A percentile compares a stretch with the other conserved stretches of the same genome.
Conservation (phyloP, 2,329 filamentous ascomycete species). For the Hymenoscyphus fructigenus region DNA sequence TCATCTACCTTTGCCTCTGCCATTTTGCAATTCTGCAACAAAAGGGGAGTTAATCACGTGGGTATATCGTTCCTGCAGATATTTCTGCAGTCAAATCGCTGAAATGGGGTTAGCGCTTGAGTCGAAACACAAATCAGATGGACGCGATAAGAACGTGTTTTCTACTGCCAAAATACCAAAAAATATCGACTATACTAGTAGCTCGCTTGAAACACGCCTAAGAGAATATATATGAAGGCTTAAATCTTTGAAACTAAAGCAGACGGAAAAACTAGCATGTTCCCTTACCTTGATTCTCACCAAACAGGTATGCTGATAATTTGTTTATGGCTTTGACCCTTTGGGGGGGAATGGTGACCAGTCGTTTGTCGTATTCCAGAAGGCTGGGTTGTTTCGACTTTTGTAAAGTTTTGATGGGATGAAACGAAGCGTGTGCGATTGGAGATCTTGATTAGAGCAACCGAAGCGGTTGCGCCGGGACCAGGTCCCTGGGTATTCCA, state of each 20-base stretch:
- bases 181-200: background rate
- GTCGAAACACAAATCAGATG: background rate
- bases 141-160: background rate
- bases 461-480: background rate
- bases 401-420: background rate
- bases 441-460: background rate
- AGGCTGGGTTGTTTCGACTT: background rate
- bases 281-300: background rate
- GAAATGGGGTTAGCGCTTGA: background rate
- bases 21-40: background rate
- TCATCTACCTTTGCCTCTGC: conserved; percentile 9
- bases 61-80: background rate
- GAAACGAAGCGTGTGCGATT: background rate
- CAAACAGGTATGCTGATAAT: background rate
- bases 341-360: background rate
- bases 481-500: background rate
- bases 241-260: background rate
- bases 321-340: background rate
- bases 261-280: background rate
- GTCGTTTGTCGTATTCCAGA: background rate
- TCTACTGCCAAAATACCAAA: no score
- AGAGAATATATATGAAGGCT: background rate
- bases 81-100: background rate
- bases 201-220: background rate
- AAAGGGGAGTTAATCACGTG: conserved; percentile 24